phyloP scores from a whole-genome alignment of 768 basidiomycete genomes.

The Tulasnella sp. region DNA sequence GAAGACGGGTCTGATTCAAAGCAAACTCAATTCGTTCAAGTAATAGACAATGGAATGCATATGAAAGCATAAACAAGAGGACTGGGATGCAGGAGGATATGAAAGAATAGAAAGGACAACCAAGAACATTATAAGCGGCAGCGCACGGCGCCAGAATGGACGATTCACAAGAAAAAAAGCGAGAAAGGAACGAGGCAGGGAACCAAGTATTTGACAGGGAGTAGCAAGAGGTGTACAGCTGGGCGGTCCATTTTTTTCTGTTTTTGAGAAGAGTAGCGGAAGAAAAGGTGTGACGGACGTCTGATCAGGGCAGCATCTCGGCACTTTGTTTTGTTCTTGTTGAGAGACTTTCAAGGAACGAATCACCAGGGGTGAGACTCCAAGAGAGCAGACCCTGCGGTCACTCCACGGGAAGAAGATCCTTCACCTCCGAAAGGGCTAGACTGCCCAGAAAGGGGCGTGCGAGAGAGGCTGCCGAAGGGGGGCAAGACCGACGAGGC shows the following conservation, averaged over 20 bases:
- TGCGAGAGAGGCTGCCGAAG: slow-evolving; percentile 16
- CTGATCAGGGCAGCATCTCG: neutral
- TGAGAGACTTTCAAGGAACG: neutral
- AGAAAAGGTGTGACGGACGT: neutral
- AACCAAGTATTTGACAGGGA: neutral
- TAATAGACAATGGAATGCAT: slow-evolving; percentile 22
- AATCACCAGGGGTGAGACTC: slow-evolving; percentile 16
- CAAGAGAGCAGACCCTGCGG: slow-evolving; percentile 21
- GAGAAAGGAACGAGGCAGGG: slow-evolving; percentile 13
- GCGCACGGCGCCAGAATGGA: slow-evolving; percentile 10
- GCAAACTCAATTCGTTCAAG: slow-evolving; percentile 18
- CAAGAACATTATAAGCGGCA: neutral
- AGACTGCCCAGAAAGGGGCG: slow-evolving; percentile 31
- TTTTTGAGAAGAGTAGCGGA: slow-evolving; percentile 1
- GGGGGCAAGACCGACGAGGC: slow-evolving; percentile 29
- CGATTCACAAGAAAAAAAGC: neutral
- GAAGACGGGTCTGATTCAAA: neutral
- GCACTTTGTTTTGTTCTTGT: slow-evolving; percentile 22
- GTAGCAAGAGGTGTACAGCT: slow-evolving; percentile 20
- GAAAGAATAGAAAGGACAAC: slow-evolving; percentile 19
- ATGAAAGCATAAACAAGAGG: slow-evolving; percentile 14
- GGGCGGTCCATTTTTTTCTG: slow-evolving; percentile 9
- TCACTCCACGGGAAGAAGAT: slow-evolving; percentile 17
- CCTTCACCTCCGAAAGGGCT: slow-evolving; percentile 24
- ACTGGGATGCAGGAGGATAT: slow-evolving; percentile 16